Evolutionary conservation across 2,329 filamentous ascomycete genomes (phyloP), one percentile per base, ranked within the genome.

Genomic region (Arthrobotrys conoides): DNA sequence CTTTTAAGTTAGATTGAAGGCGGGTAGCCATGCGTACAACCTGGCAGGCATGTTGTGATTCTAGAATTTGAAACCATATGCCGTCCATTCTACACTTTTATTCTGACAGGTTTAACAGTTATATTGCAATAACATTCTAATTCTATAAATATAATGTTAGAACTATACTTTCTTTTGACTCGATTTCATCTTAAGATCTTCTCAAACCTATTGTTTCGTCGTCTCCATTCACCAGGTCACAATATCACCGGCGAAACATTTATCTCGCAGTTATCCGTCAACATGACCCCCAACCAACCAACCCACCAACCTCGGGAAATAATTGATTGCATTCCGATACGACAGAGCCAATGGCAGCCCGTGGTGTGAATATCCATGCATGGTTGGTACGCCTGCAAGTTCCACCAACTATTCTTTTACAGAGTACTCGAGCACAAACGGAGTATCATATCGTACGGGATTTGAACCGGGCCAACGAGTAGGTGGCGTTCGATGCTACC

Each of bases 401-500:
- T 22, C 46, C 18, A 22, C 46, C 24, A 53, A 30, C 27, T 16
- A 16, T 38, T 38, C 27, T 27, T n/a, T n/a, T 38, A 30, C 16
- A 10, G 16, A 22, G 12, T 30, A 5, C 22, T 30, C n/a, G n/a
- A n/a, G n/a, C n/a, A n/a, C n/a, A n/a, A n/a, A 30, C 27, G 27
- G 27, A 30, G 27, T 30, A 30, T 30, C 27, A 30, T n/a, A 16
- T 53, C 22, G 16, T 24, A 49, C 24, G 49, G 49, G 24, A 38
- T 57, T 57, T 57, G 10, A 57, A 27, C 27, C 27, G 16, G 9
- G 53, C 30, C 53, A 57, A 57, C 53, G 18, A 38, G 27, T 38
- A 22, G n/a, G 53, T 57, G 53, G 53, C 53, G 53, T 22, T 38
- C 27, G n/a, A 36, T 53, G 49, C 22, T 53, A 57, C 22, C 53